Conservation (phyloP, 1,284 basidiomycete genomes). For the Agroathelia rolfsii region DNA sequence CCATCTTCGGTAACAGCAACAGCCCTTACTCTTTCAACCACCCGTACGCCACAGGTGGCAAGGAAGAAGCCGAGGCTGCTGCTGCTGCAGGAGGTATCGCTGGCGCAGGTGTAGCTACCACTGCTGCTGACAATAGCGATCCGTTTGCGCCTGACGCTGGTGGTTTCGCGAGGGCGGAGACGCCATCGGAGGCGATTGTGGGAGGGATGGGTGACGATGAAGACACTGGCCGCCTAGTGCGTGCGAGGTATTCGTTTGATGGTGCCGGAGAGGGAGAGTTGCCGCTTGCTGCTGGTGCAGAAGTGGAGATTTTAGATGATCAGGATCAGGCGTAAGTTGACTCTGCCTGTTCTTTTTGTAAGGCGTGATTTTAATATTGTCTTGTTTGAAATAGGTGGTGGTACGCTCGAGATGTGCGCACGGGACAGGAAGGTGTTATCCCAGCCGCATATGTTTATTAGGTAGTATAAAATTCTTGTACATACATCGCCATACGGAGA, state of each 20-base stretch:
- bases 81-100: no score
- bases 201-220: slow-evolving; percentile 49
- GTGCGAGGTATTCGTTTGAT: slow-evolving; percentile 73
- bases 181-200: slow-evolving; percentile 62
- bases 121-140: slow-evolving; percentile 31
- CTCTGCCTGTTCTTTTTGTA: slow-evolving; percentile 7
- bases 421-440: slow-evolving; percentile 78
- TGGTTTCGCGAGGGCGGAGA: slow-evolving; percentile 66
- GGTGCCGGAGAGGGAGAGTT: slow-evolving; percentile 71
- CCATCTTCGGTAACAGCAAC: slow-evolving; percentile 50
- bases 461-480: slow-evolving; percentile 15
- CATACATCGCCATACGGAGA: no score
- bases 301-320: slow-evolving; percentile 71
- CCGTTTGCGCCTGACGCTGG: slow-evolving; percentile 65
- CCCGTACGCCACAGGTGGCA: slow-evolving; percentile 37
- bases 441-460: slow-evolving; percentile 82
- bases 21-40: slow-evolving; percentile 44
- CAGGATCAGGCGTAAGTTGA: slow-evolving; percentile 63
- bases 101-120: slow-evolving; percentile 33
- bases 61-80: slow-evolving; percentile 45
- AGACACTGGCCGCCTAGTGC: slow-evolving; percentile 60
- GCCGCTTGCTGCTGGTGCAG: slow-evolving; percentile 55
- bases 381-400: slow-evolving; percentile 63
- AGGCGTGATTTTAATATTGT: slow-evolving; percentile 15
- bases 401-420: slow-evolving; percentile 75